Conservation (phyloP, 495 filamentous ascomycete genomes). For the Penicillium silybi region DNA sequence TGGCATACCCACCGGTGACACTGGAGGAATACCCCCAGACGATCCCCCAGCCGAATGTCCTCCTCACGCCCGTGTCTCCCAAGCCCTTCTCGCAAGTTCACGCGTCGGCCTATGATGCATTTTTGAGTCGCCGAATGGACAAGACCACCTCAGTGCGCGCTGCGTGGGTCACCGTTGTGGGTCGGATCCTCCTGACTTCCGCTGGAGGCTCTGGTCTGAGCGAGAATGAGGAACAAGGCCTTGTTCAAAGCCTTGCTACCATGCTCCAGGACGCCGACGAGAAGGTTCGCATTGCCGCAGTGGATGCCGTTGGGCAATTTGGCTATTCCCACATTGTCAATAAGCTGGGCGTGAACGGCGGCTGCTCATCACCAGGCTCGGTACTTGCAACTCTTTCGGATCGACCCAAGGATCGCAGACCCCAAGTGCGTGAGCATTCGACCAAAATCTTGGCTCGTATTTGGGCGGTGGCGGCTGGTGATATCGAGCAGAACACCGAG, state of each 20-base stretch:
- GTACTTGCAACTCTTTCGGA: slow-evolving; percentile 78
- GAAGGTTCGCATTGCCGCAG: slow-evolving; percentile 80
- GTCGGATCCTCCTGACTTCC: slow-evolving; percentile 76
- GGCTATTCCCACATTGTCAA: slow-evolving; percentile 71
- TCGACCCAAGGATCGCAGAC: slow-evolving; percentile 81
- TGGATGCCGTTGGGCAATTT: slow-evolving; percentile 74
- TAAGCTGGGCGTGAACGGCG: slow-evolving; percentile 72
- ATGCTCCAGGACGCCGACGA: slow-evolving; percentile 89
- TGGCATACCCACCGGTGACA: slow-evolving; percentile 71
- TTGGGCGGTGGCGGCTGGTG: slow-evolving; percentile 87
- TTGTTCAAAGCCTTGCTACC: slow-evolving; percentile 69
- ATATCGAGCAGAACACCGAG: slow-evolving; percentile 81
- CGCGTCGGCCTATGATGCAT: slow-evolving; percentile 70
- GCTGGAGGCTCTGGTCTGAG: slow-evolving; percentile 82
- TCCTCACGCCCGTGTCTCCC: slow-evolving; percentile 74
- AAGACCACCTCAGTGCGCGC: slow-evolving; percentile 75
- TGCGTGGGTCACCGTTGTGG: slow-evolving; percentile 79
- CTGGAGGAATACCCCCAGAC: slow-evolving; percentile 54
- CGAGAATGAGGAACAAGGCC: slow-evolving; percentile 64
- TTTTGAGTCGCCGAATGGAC: slow-evolving; percentile 78
- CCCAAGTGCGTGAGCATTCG: slow-evolving; percentile 74
- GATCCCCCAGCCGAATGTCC: slow-evolving; percentile 55
- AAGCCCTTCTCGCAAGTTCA: slow-evolving; percentile 82
- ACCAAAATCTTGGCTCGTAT: slow-evolving; percentile 79
- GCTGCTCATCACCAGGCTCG: slow-evolving; percentile 63